These are phyloP conservation scores for Macrocystidia cucumis DNA, from an alignment of 1,284 basidiomycete genomes.

Conservation along the genomic window DNA sequence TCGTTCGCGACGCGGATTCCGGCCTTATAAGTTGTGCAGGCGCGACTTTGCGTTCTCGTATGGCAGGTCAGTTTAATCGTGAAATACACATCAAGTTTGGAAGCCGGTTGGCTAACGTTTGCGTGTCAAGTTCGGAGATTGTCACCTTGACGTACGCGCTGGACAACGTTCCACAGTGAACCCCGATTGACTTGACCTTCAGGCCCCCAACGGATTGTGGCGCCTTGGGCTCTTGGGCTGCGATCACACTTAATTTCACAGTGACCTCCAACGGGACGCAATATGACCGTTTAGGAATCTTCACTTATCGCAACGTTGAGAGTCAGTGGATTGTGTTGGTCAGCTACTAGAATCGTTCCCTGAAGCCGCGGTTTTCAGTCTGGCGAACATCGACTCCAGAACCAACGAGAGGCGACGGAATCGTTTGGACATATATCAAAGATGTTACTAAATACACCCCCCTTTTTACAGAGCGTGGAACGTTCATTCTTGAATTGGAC, in stretches of 20 bases:
- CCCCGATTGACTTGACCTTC: conserved; percentile 6
- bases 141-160: conserved; percentile 51
- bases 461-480: conserved; percentile 57
- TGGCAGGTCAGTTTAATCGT: conserved; percentile 38
- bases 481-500: conserved; percentile 66
- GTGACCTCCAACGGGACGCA: conserved; percentile 76
- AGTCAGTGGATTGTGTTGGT: conserved; percentile 32
- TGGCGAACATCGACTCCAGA: conserved; percentile 80
- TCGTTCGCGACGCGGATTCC: background rate
- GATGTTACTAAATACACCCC: conserved; percentile 69
- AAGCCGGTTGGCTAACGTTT: no score
- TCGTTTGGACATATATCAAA: conserved; percentile 75
- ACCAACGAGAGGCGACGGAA: conserved; percentile 57
- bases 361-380: conserved; percentile 25
- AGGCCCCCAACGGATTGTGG: conserved; percentile 72
- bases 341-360: conserved; percentile 9
- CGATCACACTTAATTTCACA: conserved; percentile 65
- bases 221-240: conserved; percentile 66
- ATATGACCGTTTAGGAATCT: conserved; percentile 65
- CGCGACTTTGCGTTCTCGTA: conserved; percentile 69
- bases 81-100: no score
- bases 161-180: background rate
- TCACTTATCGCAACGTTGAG: conserved; percentile 71
- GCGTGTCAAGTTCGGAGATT: conserved; percentile 50
- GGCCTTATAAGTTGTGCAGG: conserved; percentile 22